These are phyloP conservation scores for Schizopora paradoxa DNA, from an alignment of 1,284 basidiomycete genomes.

Conservation along the genomic window DNA sequence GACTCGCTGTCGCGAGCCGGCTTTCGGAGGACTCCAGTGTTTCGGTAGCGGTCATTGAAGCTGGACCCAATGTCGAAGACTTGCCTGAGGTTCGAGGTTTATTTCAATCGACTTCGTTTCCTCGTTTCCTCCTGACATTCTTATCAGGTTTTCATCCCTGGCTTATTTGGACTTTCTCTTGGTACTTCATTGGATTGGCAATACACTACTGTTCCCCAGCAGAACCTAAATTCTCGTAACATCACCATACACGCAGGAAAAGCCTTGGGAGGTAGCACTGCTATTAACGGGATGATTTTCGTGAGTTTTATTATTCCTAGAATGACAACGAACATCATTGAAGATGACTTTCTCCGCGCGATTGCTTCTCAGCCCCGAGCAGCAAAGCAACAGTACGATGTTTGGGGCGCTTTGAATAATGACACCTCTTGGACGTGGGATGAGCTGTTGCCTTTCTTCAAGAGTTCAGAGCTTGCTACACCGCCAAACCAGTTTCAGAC, in stretches of 20 bases:
- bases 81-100: slow-evolving; percentile 13
- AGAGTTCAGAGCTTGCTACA: slow-evolving; percentile 15
- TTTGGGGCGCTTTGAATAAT: slow-evolving; percentile 17
- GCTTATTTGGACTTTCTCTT: slow-evolving; percentile 12
- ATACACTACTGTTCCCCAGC: slow-evolving; percentile 17
- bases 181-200: slow-evolving; percentile 13
- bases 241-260: slow-evolving; percentile 17
- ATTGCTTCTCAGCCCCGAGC: slow-evolving; percentile 15
- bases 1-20: slow-evolving; percentile 14
- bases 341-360: background rate
- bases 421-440: slow-evolving; percentile 15
- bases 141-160: slow-evolving; percentile 18
- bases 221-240: slow-evolving; percentile 12
- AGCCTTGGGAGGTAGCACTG: slow-evolving; percentile 16
- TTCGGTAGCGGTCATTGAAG: slow-evolving; percentile 16
- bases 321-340: background rate
- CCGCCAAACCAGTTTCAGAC: slow-evolving; percentile 15
- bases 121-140: background rate
- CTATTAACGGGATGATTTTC: slow-evolving; percentile 19
- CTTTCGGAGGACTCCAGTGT: slow-evolving; percentile 13
- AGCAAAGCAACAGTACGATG: slow-evolving; percentile 18
- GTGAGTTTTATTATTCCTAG: slow-evolving; percentile 4
- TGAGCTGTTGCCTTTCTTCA: slow-evolving; percentile 17
- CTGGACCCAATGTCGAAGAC: slow-evolving; percentile 17
- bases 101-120: background rate